Conservation (phyloP, 2,329 filamentous ascomycete species). For the Rhynchosporium agropyri region DNA sequence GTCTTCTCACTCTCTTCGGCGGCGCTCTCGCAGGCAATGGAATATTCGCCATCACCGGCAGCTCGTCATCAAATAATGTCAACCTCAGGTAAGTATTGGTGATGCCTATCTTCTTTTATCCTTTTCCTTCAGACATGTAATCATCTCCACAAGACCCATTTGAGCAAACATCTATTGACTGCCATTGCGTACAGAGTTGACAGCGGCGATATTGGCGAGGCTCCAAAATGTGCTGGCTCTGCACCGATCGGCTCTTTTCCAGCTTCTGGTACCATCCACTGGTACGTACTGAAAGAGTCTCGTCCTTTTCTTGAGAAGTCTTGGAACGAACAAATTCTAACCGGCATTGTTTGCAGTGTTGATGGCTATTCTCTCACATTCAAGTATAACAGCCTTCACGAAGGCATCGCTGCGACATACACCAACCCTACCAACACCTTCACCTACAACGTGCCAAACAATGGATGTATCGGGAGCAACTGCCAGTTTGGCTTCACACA, state of each 20-base stretch:
- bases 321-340: no score
- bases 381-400: constrained; percentile 11
- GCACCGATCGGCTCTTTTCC: constrained; percentile 9
- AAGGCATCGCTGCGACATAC: constrained; percentile 27
- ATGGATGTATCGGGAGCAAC: constrained; percentile 8
- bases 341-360: background rate
- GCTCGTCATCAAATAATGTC: background rate
- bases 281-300: background rate
- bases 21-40: constrained; percentile 19
- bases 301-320: no score
- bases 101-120: background rate
- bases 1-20: constrained; percentile 22
- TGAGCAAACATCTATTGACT: background rate
- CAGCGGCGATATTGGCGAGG: constrained; percentile 25
- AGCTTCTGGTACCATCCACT: constrained; percentile 21
- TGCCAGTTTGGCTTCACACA: constrained; percentile 22
- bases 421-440: constrained; percentile 17
- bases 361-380: constrained; percentile 21
- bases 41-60: constrained; percentile 24
- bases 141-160: constrained; percentile 16
- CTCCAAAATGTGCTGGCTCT: constrained; percentile 22
- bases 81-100: background rate
- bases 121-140: constrained; percentile 24
- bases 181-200: constrained; percentile 22
- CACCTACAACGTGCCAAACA: constrained; percentile 20